phyloP scores from a whole-genome alignment of 257 asterid genomes.

The Capsicum rhomboideum region DNA sequence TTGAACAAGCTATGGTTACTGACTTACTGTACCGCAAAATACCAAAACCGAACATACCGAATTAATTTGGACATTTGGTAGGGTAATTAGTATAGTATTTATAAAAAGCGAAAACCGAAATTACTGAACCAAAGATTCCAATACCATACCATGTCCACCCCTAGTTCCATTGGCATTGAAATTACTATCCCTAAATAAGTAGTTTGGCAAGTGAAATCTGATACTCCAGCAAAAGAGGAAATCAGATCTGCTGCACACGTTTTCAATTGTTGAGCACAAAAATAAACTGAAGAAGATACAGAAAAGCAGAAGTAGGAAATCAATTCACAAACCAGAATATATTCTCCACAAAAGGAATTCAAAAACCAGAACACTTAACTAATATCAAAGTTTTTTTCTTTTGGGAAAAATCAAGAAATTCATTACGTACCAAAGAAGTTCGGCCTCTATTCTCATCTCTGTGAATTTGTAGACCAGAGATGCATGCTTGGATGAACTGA shows the following conservation, averaged over 20 bases:
- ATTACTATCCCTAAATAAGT: not conserved
- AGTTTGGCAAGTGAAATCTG: not conserved
- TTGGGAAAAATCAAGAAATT: conserved; percentile 1
- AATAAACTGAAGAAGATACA: not conserved
- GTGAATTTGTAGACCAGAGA: conserved; percentile 86
- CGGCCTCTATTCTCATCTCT: conserved; percentile 85
- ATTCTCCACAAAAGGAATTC: not conserved
- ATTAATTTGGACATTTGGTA: too few relatives aligned
- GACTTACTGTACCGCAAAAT: too few relatives aligned
- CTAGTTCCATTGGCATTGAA: not conserved
- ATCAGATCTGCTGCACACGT: not conserved
- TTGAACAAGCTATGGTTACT: too few relatives aligned
- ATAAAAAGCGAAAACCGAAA: too few relatives aligned
- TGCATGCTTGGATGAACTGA: conserved; percentile 95
- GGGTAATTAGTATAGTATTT: too few relatives aligned
- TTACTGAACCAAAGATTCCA: too few relatives aligned
- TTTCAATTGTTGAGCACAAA: not conserved
- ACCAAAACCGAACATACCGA: too few relatives aligned
- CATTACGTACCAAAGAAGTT: conserved; percentile 66
- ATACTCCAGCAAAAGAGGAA: not conserved
- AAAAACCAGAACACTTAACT: not conserved
- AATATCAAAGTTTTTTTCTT: not conserved
- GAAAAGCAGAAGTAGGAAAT: not conserved
- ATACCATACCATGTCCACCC: too few relatives aligned
- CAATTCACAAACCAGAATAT: not conserved